Evolutionary conservation across 371 early-diverging fungal species (phyloP).

Genomic region (Lichtheimia corymbifera): DNA sequence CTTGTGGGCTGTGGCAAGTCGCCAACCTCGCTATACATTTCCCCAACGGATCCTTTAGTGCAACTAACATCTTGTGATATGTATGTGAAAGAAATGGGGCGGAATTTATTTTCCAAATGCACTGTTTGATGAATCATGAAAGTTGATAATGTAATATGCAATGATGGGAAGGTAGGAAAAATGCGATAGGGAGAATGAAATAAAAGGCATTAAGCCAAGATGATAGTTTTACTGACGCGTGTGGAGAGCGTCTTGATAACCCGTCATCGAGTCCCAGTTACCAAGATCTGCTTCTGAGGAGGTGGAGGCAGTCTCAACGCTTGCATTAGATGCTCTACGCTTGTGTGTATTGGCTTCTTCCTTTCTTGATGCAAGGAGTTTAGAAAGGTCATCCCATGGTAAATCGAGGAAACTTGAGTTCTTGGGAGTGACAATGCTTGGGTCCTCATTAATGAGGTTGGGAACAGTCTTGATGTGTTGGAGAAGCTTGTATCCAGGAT

Average conservation of each 20-base stretch:
- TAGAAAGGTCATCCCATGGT: slow-evolving; percentile 35
- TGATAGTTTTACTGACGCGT: slow-evolving; percentile 7
- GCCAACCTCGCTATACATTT: too few species aligned
- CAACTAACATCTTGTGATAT: too few species aligned
- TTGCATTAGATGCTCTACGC: slow-evolving; percentile 14
- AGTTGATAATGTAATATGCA: slow-evolving; percentile 7
- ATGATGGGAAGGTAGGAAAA: slow-evolving; percentile 8
- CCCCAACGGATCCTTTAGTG: too few species aligned
- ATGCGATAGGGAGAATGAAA: background rate
- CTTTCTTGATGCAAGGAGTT: slow-evolving; percentile 15
- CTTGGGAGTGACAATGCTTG: slow-evolving; percentile 33
- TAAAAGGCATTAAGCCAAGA: slow-evolving; percentile 6
- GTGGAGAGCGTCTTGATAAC: slow-evolving; percentile 41
- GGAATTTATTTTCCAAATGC: too few species aligned
- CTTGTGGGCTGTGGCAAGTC: background rate
- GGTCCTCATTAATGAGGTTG: slow-evolving; percentile 39
- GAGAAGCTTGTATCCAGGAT: slow-evolving; percentile 35
- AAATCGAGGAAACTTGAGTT: slow-evolving; percentile 35
- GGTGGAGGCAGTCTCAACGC: slow-evolving; percentile 11
- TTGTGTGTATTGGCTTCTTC: background rate
- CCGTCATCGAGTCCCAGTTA: slow-evolving; percentile 51
- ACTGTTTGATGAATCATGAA: slow-evolving; percentile 4
- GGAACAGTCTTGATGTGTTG: slow-evolving; percentile 39
- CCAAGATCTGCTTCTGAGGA: slow-evolving; percentile 26
- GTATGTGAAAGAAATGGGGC: too few species aligned